Evolutionary conservation across 129 eudicot genomes (phyloP), one percentile per base, ranked within the genome.

Genomic region (Chrysanthemum lavandulifolium): DNA sequence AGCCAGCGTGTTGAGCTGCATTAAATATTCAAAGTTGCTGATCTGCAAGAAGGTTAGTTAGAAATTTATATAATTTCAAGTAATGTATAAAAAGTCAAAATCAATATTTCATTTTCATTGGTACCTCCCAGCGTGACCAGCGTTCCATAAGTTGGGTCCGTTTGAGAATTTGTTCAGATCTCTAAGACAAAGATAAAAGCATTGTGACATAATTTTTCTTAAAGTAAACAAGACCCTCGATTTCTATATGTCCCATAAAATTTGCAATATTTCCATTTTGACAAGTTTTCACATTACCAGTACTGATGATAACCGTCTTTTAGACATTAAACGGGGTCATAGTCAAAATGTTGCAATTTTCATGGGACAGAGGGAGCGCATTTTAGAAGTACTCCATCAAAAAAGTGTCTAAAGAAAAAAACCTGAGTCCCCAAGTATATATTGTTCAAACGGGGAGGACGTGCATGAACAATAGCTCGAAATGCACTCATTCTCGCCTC

Each of bases 71-170:
- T 56, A 40, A 71, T 15, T 36, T 23, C 21, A 45, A 18, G 49
- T 52, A 36, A 21, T 61, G 6, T 49, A 67, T 57, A 74, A 40
- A 73, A 69, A 33, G 49, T 68, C 43, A 52, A 11, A 54, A 27
- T 48, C 36, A 11, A 57, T 74, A 58, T 54, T 56, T 45, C 52
- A 60, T 65, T 49, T 25, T 21, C 18, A 14, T 43, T 67, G 73
- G 45, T 84, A 92, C 98, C 98, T 92, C 98, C 95, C 98, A 82
- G 75, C 92, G 84, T 78, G 95, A 91, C 98, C 98, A 92, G 47
- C 98, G 90, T 69, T 92, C 98, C 98, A 87, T 92, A 36, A 92
- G 95, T 67, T 92, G 96, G 77, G 90, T 81, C 78, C 95, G 84
- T 68, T 92, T 87, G 64, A 92, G 76, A 80, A 92, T 95, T 80